A percentile compares a stretch with the other conserved stretches of the same genome.
Conservation (phyloP, 1,139 yeast genomes). For the Pichia sp. region DNA sequence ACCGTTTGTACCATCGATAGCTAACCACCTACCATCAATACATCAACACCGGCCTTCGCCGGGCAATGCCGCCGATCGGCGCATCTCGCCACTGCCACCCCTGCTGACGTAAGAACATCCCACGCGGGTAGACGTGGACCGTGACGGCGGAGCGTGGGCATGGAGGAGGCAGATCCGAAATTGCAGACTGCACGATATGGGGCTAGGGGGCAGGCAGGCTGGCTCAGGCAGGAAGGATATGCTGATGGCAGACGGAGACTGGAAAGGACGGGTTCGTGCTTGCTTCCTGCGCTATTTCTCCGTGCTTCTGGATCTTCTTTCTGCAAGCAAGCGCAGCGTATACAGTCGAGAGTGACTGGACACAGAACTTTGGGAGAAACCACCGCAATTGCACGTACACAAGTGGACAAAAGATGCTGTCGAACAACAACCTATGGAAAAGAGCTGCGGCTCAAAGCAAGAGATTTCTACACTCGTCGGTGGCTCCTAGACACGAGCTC, state of each 20-base stretch:
- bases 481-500: slow-evolving; percentile 13
- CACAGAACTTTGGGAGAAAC: no score
- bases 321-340: no score
- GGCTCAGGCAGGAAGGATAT: not conserved
- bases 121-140: slow-evolving; percentile 9
- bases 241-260: not conserved
- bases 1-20: no score
- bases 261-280: no score
- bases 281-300: no score
- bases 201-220: not conserved
- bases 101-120: not conserved
- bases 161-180: not conserved
- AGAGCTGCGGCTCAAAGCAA: not conserved
- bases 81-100: no score
- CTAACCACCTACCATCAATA: no score
- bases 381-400: no score
- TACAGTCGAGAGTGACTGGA: no score
- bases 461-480: slow-evolving; percentile 12
- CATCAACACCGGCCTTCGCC: no score
- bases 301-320: no score
- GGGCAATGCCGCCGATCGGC: no score
- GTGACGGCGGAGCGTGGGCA: not conserved
- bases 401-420: not conserved
- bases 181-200: not conserved
- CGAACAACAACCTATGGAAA: not conserved